Conservation (phyloP, 352 stramenopile species). For the Pythium rishiriense region DNA sequence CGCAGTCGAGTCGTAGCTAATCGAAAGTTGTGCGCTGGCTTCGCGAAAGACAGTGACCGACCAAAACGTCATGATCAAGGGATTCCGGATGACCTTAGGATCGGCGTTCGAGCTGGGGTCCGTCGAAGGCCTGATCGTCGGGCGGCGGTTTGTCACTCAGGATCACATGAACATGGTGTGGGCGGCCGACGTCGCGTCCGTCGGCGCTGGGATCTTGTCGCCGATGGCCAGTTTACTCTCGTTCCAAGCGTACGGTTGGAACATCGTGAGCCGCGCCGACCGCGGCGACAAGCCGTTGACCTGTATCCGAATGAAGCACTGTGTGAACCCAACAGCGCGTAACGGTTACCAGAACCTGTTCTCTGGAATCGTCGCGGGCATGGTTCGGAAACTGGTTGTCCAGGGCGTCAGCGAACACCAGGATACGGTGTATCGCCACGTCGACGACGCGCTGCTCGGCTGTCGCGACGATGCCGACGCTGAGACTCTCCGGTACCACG, state of each 20-base stretch:
- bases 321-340: no score
- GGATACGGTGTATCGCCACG: not conserved
- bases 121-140: constrained; percentile 17
- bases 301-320: not conserved
- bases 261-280: not conserved
- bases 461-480: not conserved
- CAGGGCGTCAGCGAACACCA: not conserved
- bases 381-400: not conserved
- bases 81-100: constrained; percentile 7
- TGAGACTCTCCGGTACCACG: no score
- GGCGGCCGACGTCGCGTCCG: not conserved
- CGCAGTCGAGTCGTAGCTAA: no score
- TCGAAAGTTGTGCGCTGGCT: no score
- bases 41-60: not conserved
- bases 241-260: constrained; percentile 9
- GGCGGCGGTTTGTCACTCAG: not conserved
- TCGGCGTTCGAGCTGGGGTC: not conserved
- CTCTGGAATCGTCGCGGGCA: not conserved
- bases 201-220: not conserved
- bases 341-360: not conserved
- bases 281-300: not conserved
- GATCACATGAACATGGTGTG: not conserved
- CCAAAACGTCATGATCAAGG: constrained; percentile 19
- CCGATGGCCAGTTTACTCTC: not conserved
- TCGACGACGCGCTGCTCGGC: not conserved